Conservation (phyloP, 768 basidiomycete genomes). For the Mycena galopus region DNA sequence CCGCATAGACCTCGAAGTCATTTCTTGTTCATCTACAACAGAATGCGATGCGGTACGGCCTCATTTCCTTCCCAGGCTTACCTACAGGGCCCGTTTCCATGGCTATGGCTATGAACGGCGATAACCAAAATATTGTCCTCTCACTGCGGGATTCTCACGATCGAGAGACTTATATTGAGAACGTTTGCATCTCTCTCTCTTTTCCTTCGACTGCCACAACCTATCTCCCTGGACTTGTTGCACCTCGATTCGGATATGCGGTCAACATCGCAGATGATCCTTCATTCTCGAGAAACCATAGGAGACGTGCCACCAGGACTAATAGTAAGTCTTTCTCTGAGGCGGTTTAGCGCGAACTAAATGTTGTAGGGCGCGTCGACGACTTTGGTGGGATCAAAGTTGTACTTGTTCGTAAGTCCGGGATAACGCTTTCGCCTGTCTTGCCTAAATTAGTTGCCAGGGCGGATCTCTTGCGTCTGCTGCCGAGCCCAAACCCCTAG, state of each 20-base stretch:
- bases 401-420: conserved; percentile 36
- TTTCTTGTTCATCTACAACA: background rate
- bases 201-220: background rate
- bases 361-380: conserved; percentile 32
- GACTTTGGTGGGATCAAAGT: conserved; percentile 30
- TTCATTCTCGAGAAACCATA: conserved; percentile 20
- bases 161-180: background rate
- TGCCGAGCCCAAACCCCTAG: conserved; percentile 13
- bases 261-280: conserved; percentile 25
- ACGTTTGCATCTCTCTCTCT: background rate
- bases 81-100: background rate
- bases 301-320: conserved; percentile 27
- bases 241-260: conserved; percentile 15
- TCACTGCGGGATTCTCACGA: conserved; percentile 11
- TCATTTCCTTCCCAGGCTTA: background rate
- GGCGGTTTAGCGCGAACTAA: background rate
- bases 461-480: conserved; percentile 21
- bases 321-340: background rate
- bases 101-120: background rate
- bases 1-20: too few relatives aligned
- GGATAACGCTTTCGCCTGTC: background rate
- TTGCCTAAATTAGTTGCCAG: background rate
- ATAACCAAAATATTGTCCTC: background rate
- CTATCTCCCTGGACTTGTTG: background rate
- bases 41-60: background rate